Conservation (phyloP, 192 early-diverging fungal genomes). For the Umbelopsis ramanniana region DNA sequence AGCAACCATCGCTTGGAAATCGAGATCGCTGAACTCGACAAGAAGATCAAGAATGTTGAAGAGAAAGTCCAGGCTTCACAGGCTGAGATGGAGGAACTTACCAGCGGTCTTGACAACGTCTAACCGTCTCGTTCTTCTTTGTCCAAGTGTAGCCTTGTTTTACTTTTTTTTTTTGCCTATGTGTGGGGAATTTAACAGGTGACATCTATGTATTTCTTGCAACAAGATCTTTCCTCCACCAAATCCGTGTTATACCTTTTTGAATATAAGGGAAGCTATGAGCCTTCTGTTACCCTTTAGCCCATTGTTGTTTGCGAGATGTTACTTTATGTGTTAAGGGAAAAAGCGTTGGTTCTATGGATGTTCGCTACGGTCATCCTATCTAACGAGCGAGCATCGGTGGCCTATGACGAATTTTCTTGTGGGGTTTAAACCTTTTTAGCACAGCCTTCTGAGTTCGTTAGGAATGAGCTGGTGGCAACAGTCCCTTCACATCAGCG, state of each 20-base stretch:
- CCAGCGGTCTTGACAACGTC: slow-evolving; percentile 79
- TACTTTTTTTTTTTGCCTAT: neutral
- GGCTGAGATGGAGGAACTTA: slow-evolving; percentile 77
- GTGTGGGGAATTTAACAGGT: slow-evolving; percentile 3
- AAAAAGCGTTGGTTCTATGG: no score
- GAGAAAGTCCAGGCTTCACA: slow-evolving; percentile 70
- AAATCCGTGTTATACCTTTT: neutral
- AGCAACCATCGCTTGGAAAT: slow-evolving; percentile 80
- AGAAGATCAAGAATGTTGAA: slow-evolving; percentile 72
- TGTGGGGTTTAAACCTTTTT: neutral
- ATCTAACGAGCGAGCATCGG: no score
- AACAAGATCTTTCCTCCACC: slow-evolving; percentile 10
- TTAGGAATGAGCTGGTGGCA: no score
- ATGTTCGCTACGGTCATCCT: no score
- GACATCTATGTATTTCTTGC: neutral
- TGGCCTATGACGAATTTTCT: no score
- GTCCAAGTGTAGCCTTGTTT: neutral
- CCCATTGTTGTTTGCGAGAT: neutral
- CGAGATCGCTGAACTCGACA: slow-evolving; percentile 74
- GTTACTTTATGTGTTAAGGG: neutral
- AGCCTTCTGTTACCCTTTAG: neutral
- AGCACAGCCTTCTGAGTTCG: neutral
- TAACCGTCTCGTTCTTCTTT: slow-evolving; percentile 45
- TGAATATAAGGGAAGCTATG: neutral
- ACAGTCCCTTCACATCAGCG: no score